phyloP scores from a whole-genome alignment of 2,329 filamentous ascomycete species.

The Talaromyces sp. region DNA sequence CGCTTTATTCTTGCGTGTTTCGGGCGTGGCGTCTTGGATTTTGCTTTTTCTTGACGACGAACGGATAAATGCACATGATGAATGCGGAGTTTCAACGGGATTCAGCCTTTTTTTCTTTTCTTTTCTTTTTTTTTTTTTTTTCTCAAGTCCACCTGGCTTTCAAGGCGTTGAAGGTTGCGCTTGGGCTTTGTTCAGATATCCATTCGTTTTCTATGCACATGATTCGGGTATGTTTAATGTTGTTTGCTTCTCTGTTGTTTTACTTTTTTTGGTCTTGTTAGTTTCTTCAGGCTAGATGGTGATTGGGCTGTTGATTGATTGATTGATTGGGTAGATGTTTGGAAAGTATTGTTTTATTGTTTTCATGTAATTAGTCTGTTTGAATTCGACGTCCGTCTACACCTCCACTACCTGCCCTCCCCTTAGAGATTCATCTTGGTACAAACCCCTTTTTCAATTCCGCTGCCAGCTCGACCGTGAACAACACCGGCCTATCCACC shows the following conservation, averaged over 20 bases:
- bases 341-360: neutral
- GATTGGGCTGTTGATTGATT: neutral
- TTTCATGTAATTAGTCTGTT: slow-evolving; percentile 1
- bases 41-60: neutral
- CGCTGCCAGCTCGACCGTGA: slow-evolving; percentile 62
- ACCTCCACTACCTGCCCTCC: neutral
- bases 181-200: slow-evolving; percentile 13
- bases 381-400: neutral
- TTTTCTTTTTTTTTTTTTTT: neutral
- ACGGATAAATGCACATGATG: slow-evolving; percentile 8
- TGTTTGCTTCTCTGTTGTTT: slow-evolving; percentile 10
- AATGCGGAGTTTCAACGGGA: slow-evolving; percentile 7
- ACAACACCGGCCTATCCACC: slow-evolving; percentile 54
- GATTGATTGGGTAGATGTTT: neutral
- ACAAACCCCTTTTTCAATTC: slow-evolving; percentile 25
- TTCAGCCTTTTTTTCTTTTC: neutral
- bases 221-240: neutral
- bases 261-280: neutral
- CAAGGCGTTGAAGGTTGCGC: slow-evolving; percentile 16
- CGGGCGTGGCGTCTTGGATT: slow-evolving; percentile 13
- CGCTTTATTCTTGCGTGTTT: slow-evolving; percentile 5
- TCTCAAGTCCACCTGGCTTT: slow-evolving; percentile 11
- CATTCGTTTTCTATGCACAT: slow-evolving; percentile 17
- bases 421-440: neutral
- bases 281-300: neutral